Evolutionary conservation across 164 flowering plant genomes (phyloP).

Genomic region (Annona cherimola): DNA sequence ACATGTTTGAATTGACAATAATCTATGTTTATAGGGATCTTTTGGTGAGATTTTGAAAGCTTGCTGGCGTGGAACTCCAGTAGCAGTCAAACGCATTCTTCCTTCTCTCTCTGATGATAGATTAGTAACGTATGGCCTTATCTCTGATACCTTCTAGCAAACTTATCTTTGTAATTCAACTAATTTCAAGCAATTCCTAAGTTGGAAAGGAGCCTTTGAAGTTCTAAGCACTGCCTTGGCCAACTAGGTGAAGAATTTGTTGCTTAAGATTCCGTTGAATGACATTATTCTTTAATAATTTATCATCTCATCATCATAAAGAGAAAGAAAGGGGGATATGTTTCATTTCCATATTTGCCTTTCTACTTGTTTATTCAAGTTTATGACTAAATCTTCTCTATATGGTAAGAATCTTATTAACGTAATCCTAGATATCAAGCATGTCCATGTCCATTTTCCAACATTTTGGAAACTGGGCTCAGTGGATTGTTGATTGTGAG

Average conservation of each 20-base stretch:
- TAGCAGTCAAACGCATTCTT: constrained; percentile 96
- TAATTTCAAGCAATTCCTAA: neutral
- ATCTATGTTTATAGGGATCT: constrained; percentile 60
- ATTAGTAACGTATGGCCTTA: constrained; percentile 83
- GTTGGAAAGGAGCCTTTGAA: neutral
- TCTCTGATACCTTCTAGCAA: neutral
- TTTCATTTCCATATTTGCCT: too few relatives aligned
- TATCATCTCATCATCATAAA: too few relatives aligned
- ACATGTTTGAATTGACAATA: neutral
- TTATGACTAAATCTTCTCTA: too few relatives aligned
- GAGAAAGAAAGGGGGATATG: too few relatives aligned
- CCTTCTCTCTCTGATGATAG: constrained; percentile 96
- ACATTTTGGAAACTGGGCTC: too few relatives aligned
- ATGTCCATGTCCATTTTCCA: too few relatives aligned
- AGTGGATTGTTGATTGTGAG: too few relatives aligned
- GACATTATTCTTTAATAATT: too few relatives aligned
- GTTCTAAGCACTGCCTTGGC: neutral
- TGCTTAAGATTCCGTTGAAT: too few relatives aligned
- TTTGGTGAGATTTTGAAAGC: constrained; percentile 96
- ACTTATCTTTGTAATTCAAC: neutral
- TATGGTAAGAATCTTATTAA: too few relatives aligned
- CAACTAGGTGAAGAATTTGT: neutral
- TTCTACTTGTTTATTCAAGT: too few relatives aligned
- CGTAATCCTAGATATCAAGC: too few relatives aligned
- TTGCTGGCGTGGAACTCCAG: constrained; percentile 97